Base-by-base conservation (phyloP, 139 green algal genomes). In the Asterochloris erici region DNA sequence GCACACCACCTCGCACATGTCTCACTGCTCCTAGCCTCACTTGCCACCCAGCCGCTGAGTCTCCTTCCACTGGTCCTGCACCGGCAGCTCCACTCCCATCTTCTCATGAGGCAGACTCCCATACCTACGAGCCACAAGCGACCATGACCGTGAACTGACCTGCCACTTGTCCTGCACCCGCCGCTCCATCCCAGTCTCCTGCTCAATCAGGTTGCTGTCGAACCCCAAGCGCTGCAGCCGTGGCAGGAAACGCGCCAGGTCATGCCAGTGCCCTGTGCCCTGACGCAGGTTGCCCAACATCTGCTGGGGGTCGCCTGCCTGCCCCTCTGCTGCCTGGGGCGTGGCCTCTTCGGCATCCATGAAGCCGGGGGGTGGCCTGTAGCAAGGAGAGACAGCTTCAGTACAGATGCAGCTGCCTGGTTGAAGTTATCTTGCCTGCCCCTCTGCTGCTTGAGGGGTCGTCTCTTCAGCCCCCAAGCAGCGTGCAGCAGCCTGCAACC, bases 281-380 rank as follows among this genome's bases (percentile, higher is more conserved):
- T 63, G 62, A 10, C 70, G 60, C 23, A 87, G 76, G 10, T 88
- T 84, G 16, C 38, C 21, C 26, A 79, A 24, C 73, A 91, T 64
- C 26, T 47, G 74, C 54, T 83, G 47, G 0, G 68, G 73, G 73
- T 80, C 68, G n/a, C 27, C 73, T 27, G 63, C 38, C 13, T 28
- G 17, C n/a, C 38, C 73, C 14, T 80, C 63, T 16, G 85, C 78
- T 13, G 85, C 70, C 38, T 2, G 6, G 38, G 38, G 38, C 4
- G 2, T 54, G n/a, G 78, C 79, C 10, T 54, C 47, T 47, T 17
- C 83, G 0, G 84, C 84, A 29, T 95, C 88, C 92, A 97, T 95
- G 87, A 97, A 97, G 27, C 93, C 93, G 6, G 93, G 86, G 1
- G 92, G 93, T 10, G 93, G 93, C 0, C 92, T 81, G 84, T 91